A percentile compares a stretch with the other conserved stretches of the same genome.
Conservation (phyloP, 345 rosid species). For the Citrus glauca region DNA sequence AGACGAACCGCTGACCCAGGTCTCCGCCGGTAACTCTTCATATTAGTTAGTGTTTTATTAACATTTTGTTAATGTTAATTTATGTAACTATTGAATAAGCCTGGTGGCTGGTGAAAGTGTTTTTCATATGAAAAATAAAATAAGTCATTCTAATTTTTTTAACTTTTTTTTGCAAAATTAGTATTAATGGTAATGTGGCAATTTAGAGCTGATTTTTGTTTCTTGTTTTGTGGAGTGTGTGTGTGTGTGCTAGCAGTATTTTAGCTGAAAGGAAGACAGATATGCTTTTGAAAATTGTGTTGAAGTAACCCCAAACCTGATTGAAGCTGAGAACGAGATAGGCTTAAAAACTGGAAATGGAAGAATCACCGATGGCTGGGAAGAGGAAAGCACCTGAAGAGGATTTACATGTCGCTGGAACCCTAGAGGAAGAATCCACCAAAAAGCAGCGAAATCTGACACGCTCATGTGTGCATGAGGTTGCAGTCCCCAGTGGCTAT, state of each 20-base stretch:
- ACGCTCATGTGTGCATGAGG: conserved; percentile 90
- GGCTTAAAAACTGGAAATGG: conserved; percentile 24
- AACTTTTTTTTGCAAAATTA: not conserved
- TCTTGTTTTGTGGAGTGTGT: not conserved
- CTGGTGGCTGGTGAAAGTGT: not conserved
- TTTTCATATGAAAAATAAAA: not conserved
- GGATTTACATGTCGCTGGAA: conserved; percentile 22
- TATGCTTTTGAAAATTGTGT: not conserved
- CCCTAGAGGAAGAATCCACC: conserved; percentile 35
- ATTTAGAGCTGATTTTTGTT: not conserved
- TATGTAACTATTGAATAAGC: not conserved
- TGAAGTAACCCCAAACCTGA: not conserved
- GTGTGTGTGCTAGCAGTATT: not conserved
- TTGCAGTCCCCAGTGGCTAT: conserved; percentile 74
- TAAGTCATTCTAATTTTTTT: not conserved
- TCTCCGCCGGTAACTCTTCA: not conserved
- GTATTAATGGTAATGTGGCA: not conserved
- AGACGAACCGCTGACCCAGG: not conserved
- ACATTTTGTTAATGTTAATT: not conserved
- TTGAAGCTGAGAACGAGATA: conserved; percentile 6
- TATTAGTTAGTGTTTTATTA: not conserved
- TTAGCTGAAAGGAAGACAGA: not conserved
- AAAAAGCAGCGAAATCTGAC: conserved; percentile 45
- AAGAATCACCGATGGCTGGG: conserved; percentile 29
- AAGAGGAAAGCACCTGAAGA: conserved; percentile 53